Percentiles rank a stretch among this genome's conserved stretches.
phyloP scores from a whole-genome alignment of 2,329 filamentous ascomycete genomes.

The Stagonosporopsis tanaceti region DNA sequence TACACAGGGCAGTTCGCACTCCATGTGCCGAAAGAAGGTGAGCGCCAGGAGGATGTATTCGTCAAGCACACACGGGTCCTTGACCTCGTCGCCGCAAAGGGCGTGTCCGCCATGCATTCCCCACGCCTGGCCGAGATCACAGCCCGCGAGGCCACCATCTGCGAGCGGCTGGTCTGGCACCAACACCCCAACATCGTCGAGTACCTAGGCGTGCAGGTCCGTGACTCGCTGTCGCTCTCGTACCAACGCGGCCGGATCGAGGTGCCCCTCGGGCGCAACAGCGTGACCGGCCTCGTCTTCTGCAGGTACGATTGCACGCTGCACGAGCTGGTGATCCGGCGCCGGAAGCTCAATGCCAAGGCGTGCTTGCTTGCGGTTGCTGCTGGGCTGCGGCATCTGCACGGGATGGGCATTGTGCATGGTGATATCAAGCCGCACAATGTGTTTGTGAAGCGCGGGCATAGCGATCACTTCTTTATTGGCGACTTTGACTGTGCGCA shows the following conservation, averaged over 20 bases:
- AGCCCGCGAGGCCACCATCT: constrained; percentile 1
- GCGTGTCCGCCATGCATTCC: not conserved
- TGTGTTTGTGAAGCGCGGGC: not conserved
- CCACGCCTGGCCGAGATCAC: not conserved
- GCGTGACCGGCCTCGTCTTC: constrained; percentile 8
- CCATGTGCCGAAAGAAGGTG: not conserved
- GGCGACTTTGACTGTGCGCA: not conserved
- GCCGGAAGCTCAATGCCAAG: constrained; percentile 1
- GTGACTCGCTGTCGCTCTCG: not conserved
- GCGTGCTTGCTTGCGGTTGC: constrained; percentile 1
- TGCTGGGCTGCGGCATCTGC: not conserved
- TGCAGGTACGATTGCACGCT: constrained; percentile 12
- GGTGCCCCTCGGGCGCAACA: not conserved
- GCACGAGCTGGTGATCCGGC: constrained; percentile 2
- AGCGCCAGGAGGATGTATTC: not conserved
- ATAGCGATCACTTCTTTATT: not conserved
- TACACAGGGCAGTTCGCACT: constrained; percentile 4
- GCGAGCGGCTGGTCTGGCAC: not conserved
- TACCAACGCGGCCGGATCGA: not conserved
- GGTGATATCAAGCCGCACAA: constrained; percentile 1
- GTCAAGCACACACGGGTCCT: not conserved
- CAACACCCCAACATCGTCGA: constrained; percentile 1
- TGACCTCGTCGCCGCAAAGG: not conserved
- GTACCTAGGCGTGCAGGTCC: constrained; percentile 4
- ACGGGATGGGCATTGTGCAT: not conserved